These are phyloP conservation scores for Euphorbia pulcherrima DNA, from an alignment of 345 rosid species.

Conservation along the genomic window DNA sequence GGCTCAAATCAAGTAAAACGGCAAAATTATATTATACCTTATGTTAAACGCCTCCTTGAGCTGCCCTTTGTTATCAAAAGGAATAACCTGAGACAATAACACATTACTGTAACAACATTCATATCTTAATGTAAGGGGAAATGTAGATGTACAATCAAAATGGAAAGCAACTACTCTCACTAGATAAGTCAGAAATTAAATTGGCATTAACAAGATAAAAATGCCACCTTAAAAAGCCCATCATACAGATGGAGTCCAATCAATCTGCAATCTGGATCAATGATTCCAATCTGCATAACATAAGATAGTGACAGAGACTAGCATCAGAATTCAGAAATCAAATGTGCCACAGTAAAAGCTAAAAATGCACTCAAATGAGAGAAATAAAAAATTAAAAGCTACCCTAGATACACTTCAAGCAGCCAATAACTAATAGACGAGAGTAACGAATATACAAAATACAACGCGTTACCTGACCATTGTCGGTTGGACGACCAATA, in stretches of 20 bases:
- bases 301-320: conserved; percentile 6
- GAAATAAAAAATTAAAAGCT: background rate
- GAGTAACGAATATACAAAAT: background rate
- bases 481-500: conserved; percentile 83
- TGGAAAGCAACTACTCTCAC: background rate
- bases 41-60: conserved; percentile 92
- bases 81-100: conserved; percentile 61
- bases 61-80: conserved; percentile 92
- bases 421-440: background rate
- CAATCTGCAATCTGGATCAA: conserved; percentile 93
- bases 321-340: background rate
- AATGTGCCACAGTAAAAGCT: background rate
- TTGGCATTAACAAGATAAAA: conserved; percentile 2
- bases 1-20: background rate
- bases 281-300: conserved; percentile 72
- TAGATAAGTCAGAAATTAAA: background rate
- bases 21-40: conserved; percentile 38
- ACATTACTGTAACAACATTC: background rate
- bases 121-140: background rate
- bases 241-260: conserved; percentile 95
- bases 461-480: conserved; percentile 66
- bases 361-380: background rate
- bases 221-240: conserved; percentile 79
- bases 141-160: background rate
- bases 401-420: background rate